Evolutionary conservation across 75 land plant species (phyloP).

Genomic region (Larix kaempferi): DNA sequence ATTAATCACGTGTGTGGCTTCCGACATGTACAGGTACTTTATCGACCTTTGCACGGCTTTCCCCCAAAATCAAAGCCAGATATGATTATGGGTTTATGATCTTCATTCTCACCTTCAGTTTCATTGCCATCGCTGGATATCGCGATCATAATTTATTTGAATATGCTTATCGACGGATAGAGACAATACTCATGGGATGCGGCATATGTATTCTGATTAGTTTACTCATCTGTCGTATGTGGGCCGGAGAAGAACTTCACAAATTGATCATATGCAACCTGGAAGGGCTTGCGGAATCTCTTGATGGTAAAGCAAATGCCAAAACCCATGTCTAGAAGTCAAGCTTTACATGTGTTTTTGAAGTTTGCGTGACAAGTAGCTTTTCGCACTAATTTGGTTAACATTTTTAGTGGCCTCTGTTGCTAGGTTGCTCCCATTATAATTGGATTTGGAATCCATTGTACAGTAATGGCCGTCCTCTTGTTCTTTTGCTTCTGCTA

Average conservation of each 20-base stretch:
- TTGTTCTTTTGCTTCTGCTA: neutral
- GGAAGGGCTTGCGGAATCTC: slow-evolving; percentile 39
- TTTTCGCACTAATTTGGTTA: too few relatives aligned
- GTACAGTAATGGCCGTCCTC: neutral
- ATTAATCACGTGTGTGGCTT: too few relatives aligned
- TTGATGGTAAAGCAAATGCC: slow-evolving; percentile 40
- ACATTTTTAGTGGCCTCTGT: neutral
- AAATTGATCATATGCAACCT: slow-evolving; percentile 18
- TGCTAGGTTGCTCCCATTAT: too few relatives aligned
- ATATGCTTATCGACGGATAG: slow-evolving; percentile 24
- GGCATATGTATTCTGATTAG: slow-evolving; percentile 31
- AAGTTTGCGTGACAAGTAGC: too few relatives aligned
- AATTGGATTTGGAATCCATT: neutral
- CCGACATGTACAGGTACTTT: too few relatives aligned
- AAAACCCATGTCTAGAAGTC: neutral
- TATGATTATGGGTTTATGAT: slow-evolving; percentile 58
- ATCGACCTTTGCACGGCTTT: too few relatives aligned
- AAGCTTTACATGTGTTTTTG: too few relatives aligned
- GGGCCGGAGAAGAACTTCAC: slow-evolving; percentile 49
- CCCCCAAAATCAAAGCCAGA: slow-evolving; percentile 26
- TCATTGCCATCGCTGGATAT: slow-evolving; percentile 43
- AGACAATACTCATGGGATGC: slow-evolving; percentile 34
- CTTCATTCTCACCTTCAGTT: slow-evolving; percentile 66
- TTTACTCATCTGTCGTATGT: slow-evolving; percentile 35
- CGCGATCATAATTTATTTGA: slow-evolving; percentile 20